These are phyloP conservation scores for Uronychia setigera DNA, from an alignment of 73 alveolate genomes.

Conservation along the genomic window DNA sequence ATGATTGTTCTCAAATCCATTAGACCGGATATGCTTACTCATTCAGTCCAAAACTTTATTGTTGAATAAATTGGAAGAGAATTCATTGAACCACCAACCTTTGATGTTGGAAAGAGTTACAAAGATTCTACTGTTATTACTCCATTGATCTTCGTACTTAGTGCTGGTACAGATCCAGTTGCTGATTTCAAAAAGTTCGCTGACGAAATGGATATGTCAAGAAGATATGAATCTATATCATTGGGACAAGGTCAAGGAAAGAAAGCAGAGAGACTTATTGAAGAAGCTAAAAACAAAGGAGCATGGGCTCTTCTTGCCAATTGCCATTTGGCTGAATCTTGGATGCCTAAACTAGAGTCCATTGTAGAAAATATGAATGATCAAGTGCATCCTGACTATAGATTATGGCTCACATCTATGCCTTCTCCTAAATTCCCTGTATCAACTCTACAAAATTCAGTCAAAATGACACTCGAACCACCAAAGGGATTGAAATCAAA, in stretches of 20 bases:
- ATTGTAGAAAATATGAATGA: slow-evolving; percentile 73
- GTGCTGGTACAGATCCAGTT: slow-evolving; percentile 99
- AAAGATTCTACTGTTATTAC: slow-evolving; percentile 88
- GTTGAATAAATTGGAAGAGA: slow-evolving; percentile 91
- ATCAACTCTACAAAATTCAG: slow-evolving; percentile 88
- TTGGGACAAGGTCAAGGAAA: slow-evolving; percentile 90
- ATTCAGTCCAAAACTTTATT: slow-evolving; percentile 88
- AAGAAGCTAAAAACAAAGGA: slow-evolving; percentile 91
- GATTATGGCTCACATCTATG: slow-evolving; percentile 98
- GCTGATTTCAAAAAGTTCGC: slow-evolving; percentile 98
- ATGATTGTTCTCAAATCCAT: slow-evolving; percentile 92
- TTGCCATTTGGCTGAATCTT: slow-evolving; percentile 98
- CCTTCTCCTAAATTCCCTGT: slow-evolving; percentile 94
- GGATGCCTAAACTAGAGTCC: slow-evolving; percentile 99
- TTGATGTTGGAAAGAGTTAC: slow-evolving; percentile 88
- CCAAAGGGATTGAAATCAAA: slow-evolving; percentile 97
- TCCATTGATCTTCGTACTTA: slow-evolving; percentile 94
- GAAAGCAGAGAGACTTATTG: slow-evolving; percentile 83
- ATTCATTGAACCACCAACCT: slow-evolving; percentile 99
- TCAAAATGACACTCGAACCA: slow-evolving; percentile 96
- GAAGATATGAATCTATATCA: slow-evolving; percentile 76
- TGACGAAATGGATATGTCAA: slow-evolving; percentile 83
- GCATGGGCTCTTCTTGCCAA: slow-evolving; percentile 99
- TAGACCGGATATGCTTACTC: slow-evolving; percentile 94
- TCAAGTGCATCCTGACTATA: slow-evolving; percentile 80